Evolutionary conservation across 805 yeast genomes (phyloP).

Genomic region (Myxozyma vanderwaltii): DNA sequence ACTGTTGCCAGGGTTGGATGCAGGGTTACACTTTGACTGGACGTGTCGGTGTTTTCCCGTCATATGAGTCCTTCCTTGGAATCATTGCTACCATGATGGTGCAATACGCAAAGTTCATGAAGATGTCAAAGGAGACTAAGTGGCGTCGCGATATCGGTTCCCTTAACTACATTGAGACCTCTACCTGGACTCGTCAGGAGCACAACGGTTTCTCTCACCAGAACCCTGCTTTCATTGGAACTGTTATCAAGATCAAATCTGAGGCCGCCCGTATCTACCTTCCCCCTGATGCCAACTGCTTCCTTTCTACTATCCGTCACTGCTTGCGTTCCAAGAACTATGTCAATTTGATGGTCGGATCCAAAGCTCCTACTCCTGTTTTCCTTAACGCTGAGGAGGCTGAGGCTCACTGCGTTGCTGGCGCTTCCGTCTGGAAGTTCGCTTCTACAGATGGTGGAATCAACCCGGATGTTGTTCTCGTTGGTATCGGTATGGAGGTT

Average conservation of each 20-base stretch:
- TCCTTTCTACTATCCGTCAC: conserved; percentile 30
- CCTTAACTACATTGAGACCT: conserved; percentile 33
- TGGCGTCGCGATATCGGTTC: conserved; percentile 33
- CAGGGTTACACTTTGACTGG: conserved; percentile 35
- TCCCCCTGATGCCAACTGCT: conserved; percentile 36
- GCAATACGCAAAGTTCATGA: conserved; percentile 34
- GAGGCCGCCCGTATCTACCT: conserved; percentile 34
- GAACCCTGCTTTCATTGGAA: conserved; percentile 33
- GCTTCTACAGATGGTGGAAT: conserved; percentile 33
- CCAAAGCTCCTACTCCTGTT: conserved; percentile 31
- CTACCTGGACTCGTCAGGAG: conserved; percentile 36
- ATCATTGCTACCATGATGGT: conserved; percentile 35
- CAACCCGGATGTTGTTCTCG: conserved; percentile 35
- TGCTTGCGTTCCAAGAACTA: conserved; percentile 29
- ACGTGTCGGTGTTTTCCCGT: conserved; percentile 34
- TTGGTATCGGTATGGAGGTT: conserved; percentile 34
- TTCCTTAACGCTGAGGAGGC: conserved; percentile 34
- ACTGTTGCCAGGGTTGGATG: conserved; percentile 36
- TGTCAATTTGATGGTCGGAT: conserved; percentile 34
- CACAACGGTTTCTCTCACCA: conserved; percentile 37
- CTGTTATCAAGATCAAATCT: conserved; percentile 33
- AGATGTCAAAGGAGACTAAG: conserved; percentile 32
- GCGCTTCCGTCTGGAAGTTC: conserved; percentile 35
- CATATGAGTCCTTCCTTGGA: conserved; percentile 34
- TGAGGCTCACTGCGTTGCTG: conserved; percentile 34